Conservation (phyloP, 2,329 filamentous ascomycete species). For the Nothopassalora personata region DNA sequence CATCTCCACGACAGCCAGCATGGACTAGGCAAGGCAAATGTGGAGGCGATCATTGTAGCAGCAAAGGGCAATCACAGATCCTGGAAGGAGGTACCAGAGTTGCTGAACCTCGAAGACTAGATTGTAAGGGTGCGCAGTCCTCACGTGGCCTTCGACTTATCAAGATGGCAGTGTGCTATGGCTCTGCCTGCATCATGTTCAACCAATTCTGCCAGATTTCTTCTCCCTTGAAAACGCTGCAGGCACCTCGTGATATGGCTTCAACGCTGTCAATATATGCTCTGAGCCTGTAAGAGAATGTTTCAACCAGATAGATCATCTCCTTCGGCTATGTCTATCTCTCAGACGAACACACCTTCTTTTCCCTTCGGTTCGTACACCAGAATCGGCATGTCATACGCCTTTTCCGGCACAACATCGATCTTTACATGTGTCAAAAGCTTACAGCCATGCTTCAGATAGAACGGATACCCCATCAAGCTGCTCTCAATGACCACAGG, state of each 20-base stretch:
- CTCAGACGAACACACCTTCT: not conserved
- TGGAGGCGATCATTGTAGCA: slow-evolving; percentile 22
- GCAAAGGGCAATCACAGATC: slow-evolving; percentile 9
- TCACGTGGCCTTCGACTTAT: not conserved
- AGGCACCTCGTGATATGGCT: not conserved
- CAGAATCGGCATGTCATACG: slow-evolving; percentile 19
- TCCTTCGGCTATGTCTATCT: not conserved
- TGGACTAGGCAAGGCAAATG: slow-evolving; percentile 22
- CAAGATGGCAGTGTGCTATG: not conserved
- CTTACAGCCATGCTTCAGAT: slow-evolving; percentile 17
- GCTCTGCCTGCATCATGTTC: not conserved
- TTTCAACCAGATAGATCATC: not conserved
- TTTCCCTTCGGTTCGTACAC: slow-evolving; percentile 10
- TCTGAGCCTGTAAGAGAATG: no score
- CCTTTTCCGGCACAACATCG: slow-evolving; percentile 17
- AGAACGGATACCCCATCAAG: slow-evolving; percentile 17
- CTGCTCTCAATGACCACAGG: slow-evolving; percentile 17
- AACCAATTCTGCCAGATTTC: not conserved
- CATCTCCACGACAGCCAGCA: slow-evolving; percentile 21
- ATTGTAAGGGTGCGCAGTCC: not conserved
- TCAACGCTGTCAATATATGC: not conserved
- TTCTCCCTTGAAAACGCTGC: not conserved
- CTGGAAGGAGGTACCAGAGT: not conserved
- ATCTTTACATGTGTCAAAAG: slow-evolving; percentile 12
- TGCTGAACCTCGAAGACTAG: not conserved